Conservation (phyloP, 306 rosid genomes). For the Cicer judaicum region DNA sequence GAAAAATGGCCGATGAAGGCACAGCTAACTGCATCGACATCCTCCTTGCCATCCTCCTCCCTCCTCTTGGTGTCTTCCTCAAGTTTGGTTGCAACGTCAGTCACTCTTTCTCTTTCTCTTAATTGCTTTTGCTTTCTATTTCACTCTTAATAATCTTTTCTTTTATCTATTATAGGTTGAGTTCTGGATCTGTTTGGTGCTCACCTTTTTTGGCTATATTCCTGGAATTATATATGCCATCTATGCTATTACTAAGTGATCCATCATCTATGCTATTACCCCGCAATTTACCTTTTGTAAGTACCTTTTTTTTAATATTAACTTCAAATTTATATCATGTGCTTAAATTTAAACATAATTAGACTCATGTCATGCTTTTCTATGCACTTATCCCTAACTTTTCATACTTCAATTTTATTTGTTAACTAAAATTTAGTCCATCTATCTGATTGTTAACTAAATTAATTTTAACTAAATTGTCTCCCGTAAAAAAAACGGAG, state of each 20-base stretch:
- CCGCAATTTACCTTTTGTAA: background rate
- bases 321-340: too few relatives aligned
- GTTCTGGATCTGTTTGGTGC: slow-evolving; percentile 85
- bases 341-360: background rate
- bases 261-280: background rate
- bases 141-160: too few relatives aligned
- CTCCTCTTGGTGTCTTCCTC: slow-evolving; percentile 94
- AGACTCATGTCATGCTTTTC: background rate
- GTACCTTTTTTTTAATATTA: too few relatives aligned
- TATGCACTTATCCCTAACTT: background rate
- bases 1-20: slow-evolving; percentile 7
- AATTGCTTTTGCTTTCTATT: background rate
- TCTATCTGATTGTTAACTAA: too few relatives aligned
- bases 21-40: slow-evolving; percentile 69
- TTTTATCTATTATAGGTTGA: slow-evolving; percentile 49
- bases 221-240: slow-evolving; percentile 85
- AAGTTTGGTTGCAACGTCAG: slow-evolving; percentile 78
- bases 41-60: slow-evolving; percentile 74
- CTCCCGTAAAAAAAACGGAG: too few relatives aligned
- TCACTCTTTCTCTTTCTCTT: background rate
- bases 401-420: background rate
- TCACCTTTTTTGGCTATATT: slow-evolving; percentile 68
- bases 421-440: too few relatives aligned
- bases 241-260: slow-evolving; percentile 71
- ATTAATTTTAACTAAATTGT: too few relatives aligned